Percentiles rank a stretch among this genome's conserved stretches.
Evolutionary conservation across 306 rosid species (phyloP).

Genomic region (Oxytropis ochrocephala): DNA sequence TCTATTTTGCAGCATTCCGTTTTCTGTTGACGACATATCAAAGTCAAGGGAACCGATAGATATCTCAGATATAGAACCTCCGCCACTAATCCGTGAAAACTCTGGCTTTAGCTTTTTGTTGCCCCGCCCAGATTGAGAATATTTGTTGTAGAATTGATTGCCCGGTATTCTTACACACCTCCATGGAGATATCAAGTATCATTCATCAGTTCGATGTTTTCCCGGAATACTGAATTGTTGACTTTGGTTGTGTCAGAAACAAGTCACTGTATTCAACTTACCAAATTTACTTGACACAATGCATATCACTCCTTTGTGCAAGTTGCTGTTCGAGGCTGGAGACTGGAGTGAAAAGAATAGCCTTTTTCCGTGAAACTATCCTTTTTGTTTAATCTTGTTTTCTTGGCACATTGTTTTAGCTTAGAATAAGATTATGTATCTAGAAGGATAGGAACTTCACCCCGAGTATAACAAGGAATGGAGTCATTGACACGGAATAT

Average conservation of each 20-base stretch:
- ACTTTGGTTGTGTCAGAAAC: slow-evolving; percentile 16
- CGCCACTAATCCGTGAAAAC: slow-evolving; percentile 43
- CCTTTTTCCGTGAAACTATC: not conserved
- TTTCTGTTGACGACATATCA: slow-evolving; percentile 52
- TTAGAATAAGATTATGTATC: slow-evolving; percentile 21
- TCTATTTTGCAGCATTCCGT: slow-evolving; percentile 45
- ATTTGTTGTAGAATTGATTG: slow-evolving; percentile 21
- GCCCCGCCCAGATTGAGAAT: slow-evolving; percentile 36
- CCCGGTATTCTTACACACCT: slow-evolving; percentile 3
- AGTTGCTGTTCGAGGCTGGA: slow-evolving; percentile 1
- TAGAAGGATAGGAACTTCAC: slow-evolving; percentile 19
- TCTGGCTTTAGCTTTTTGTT: slow-evolving; percentile 54
- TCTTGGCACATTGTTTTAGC: slow-evolving; percentile 1
- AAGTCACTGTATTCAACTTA: slow-evolving; percentile 14
- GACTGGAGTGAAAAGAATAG: not conserved
- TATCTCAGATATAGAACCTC: slow-evolving; percentile 45
- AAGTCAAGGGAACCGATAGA: slow-evolving; percentile 53
- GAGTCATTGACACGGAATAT: not conserved
- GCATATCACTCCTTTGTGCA: slow-evolving; percentile 22
- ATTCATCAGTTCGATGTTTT: slow-evolving; percentile 5
- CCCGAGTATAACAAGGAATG: not conserved
- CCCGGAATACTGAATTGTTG: slow-evolving; percentile 27
- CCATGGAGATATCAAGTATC: slow-evolving; percentile 1
- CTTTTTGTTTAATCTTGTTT: slow-evolving; percentile 1
- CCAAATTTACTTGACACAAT: slow-evolving; percentile 8